phyloP scores from a whole-genome alignment of 2,329 filamentous ascomycete species.

The Ambrosiella xylebori region DNA sequence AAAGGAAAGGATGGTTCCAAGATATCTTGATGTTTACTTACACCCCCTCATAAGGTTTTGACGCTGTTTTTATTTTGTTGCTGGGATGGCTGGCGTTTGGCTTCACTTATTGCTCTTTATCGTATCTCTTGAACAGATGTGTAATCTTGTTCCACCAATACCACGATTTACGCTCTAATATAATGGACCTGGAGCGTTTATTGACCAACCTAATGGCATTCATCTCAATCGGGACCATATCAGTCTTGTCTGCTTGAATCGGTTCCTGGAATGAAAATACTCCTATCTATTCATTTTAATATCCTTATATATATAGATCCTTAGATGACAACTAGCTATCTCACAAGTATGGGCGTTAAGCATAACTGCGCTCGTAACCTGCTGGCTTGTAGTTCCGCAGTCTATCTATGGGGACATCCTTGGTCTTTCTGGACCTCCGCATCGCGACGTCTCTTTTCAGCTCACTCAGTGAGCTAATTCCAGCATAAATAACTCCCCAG shows the following conservation, averaged over 20 bases:
- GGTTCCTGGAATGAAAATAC: neutral
- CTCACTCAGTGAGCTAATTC: slow-evolving; percentile 7
- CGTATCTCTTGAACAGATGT: slow-evolving; percentile 10
- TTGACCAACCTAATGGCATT: neutral
- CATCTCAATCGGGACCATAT: too few relatives aligned
- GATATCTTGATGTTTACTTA: neutral
- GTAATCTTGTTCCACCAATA: slow-evolving; percentile 11
- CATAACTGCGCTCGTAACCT: neutral
- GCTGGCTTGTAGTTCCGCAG: slow-evolving; percentile 3
- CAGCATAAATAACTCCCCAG: slow-evolving; percentile 20
- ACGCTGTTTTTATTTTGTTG: slow-evolving; percentile 13
- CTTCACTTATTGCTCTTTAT: slow-evolving; percentile 12
- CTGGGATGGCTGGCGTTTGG: slow-evolving; percentile 14
- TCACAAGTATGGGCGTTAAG: slow-evolving; percentile 4
- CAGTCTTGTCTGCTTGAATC: neutral
- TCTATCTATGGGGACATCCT: slow-evolving; percentile 2
- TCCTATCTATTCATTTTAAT: too few relatives aligned
- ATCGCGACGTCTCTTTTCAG: slow-evolving; percentile 7
- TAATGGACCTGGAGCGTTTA: neutral
- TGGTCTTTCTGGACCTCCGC: neutral
- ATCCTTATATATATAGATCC: too few relatives aligned
- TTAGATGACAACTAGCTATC: neutral
- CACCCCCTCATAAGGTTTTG: slow-evolving; percentile 8
- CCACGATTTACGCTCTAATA: slow-evolving; percentile 8
- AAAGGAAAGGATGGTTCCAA: slow-evolving; percentile 3